Evolutionary conservation across 129 eudicot genomes (phyloP).

Genomic region (Smallanthus sonchifolius): DNA sequence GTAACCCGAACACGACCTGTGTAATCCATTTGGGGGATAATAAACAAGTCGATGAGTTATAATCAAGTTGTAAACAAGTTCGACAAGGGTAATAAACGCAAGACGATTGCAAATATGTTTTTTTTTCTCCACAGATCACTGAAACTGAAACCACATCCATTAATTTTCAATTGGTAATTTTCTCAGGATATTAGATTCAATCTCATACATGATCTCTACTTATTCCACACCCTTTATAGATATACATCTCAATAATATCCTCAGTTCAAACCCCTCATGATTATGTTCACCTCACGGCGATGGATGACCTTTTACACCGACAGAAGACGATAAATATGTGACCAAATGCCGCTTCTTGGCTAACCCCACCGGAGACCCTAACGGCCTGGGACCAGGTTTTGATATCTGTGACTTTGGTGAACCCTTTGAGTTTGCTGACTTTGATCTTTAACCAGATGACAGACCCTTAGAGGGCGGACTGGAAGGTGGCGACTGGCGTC

Average conservation of each 20-base stretch:
- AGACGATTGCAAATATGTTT: background rate
- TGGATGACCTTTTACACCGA: slow-evolving; percentile 41
- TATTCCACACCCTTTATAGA: slow-evolving; percentile 15
- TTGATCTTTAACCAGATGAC: no score
- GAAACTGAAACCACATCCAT: slow-evolving; percentile 8
- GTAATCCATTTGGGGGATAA: no score
- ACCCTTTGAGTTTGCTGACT: no score
- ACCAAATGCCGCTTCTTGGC: slow-evolving; percentile 61
- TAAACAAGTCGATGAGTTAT: no score
- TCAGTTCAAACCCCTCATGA: background rate
- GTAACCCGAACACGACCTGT: no score
- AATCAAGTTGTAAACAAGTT: no score
- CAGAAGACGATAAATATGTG: slow-evolving; percentile 36
- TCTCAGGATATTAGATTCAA: background rate
- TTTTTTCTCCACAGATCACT: background rate
- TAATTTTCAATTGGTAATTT: background rate
- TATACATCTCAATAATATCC: background rate
- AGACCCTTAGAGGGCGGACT: slow-evolving; percentile 29
- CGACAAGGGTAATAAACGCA: no score
- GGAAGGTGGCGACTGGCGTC: slow-evolving; percentile 61
- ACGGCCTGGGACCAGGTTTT: slow-evolving; percentile 24
- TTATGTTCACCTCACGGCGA: background rate
- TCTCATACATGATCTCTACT: background rate
- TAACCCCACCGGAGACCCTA: slow-evolving; percentile 25
- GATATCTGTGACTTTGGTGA: slow-evolving; percentile 22